Percentiles rank a stretch among this genome's conserved stretches.
phyloP scores from a whole-genome alignment of 495 filamentous ascomycete genomes.

The Hypoxylon fragiforme region DNA sequence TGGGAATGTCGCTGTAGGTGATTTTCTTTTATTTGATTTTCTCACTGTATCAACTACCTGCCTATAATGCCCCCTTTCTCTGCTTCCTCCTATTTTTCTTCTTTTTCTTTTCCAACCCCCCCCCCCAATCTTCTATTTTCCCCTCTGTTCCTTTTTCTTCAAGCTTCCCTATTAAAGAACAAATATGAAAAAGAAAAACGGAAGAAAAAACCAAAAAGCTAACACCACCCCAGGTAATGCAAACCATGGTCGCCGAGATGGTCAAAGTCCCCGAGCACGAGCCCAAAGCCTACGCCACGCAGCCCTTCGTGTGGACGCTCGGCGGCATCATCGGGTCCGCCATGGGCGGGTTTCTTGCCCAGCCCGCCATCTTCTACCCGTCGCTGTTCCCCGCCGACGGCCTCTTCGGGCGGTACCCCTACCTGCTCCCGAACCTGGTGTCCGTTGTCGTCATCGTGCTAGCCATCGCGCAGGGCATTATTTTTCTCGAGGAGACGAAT shows the following conservation, averaged over 20 bases:
- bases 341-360: slow-evolving; percentile 78
- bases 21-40: slow-evolving; percentile 2
- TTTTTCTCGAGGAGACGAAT: slow-evolving; percentile 90
- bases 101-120: neutral
- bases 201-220: neutral
- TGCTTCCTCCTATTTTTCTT: neutral
- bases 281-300: slow-evolving; percentile 80
- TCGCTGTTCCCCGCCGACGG: slow-evolving; percentile 65
- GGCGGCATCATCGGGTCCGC: slow-evolving; percentile 79
- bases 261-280: slow-evolving; percentile 83
- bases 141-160: too few relatives aligned
- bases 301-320: slow-evolving; percentile 91
- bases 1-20: slow-evolving; percentile 56
- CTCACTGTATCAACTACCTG: neutral
- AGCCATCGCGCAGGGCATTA: slow-evolving; percentile 71
- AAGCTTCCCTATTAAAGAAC: too few relatives aligned
- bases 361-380: slow-evolving; percentile 77
- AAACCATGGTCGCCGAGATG: slow-evolving; percentile 88
- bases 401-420: slow-evolving; percentile 76
- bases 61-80: neutral
- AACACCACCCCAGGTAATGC: slow-evolving; percentile 57
- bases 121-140: too few relatives aligned
- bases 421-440: slow-evolving; percentile 82
- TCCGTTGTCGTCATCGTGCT: slow-evolving; percentile 70
- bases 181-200: too few relatives aligned